Percentiles rank a stretch among this genome's conserved stretches.
phyloP scores from a whole-genome alignment of 75 land plant genomes.

The Picea sitchensis region DNA sequence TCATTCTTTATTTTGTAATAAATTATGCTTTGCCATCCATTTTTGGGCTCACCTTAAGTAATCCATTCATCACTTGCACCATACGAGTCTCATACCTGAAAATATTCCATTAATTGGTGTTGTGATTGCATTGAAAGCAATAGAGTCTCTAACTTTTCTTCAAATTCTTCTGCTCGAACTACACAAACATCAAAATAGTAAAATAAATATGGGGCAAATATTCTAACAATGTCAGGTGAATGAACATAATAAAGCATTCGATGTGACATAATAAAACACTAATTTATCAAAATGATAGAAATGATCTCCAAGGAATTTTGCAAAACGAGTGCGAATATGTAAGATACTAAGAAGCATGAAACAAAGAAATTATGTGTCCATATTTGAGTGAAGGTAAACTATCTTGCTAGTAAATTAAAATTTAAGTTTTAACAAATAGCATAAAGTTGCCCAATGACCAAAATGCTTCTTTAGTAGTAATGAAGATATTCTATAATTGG shows the following conservation, averaged over 20 bases:
- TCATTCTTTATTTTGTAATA: too few species aligned
- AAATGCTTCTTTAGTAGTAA: too few species aligned
- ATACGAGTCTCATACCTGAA: conserved; percentile 15
- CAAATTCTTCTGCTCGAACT: conserved; percentile 23
- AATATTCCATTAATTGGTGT: conserved; percentile 43
- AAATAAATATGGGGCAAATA: background rate
- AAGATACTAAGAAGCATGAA: background rate
- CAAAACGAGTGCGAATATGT: background rate
- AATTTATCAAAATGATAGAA: background rate
- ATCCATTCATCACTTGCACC: background rate
- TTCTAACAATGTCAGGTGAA: background rate
- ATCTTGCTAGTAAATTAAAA: too few species aligned
- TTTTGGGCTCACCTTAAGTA: too few species aligned
- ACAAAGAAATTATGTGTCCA: background rate
- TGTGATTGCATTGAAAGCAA: conserved; percentile 18
- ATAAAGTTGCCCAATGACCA: too few species aligned
- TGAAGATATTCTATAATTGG: too few species aligned
- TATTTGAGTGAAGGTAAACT: background rate
- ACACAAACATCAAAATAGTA: conserved; percentile 1
- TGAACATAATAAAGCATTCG: background rate
- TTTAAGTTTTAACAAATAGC: too few species aligned
- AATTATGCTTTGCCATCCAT: too few species aligned
- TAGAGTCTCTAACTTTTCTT: conserved; percentile 24
- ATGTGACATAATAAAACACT: background rate
- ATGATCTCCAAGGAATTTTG: background rate